A percentile compares a stretch with the other conserved stretches of the same genome.
These are phyloP conservation scores for Arabis hirsuta DNA, from an alignment of 345 rosid species.

Conservation along the genomic window DNA sequence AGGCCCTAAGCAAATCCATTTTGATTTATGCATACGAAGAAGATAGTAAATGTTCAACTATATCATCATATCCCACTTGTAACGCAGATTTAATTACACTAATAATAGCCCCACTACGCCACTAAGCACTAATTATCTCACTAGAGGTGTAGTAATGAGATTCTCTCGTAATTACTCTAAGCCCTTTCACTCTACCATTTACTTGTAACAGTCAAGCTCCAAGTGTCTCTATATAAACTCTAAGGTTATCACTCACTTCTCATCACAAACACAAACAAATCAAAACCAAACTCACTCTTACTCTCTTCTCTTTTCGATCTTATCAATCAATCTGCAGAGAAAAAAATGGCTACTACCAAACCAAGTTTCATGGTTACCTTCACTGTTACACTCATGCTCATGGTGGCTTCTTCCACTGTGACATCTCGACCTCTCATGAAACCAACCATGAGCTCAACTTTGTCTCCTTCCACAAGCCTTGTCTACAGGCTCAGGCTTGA, in stretches of 20 bases:
- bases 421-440: slow-evolving; percentile 40
- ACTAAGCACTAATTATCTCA: slow-evolving; percentile 35
- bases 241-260: neutral
- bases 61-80: neutral
- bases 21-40: neutral
- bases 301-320: neutral
- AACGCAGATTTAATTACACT: slow-evolving; percentile 20
- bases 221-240: slow-evolving; percentile 31
- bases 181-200: slow-evolving; percentile 32
- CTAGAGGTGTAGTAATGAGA: slow-evolving; percentile 15
- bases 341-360: slow-evolving; percentile 15
- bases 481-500: slow-evolving; percentile 50
- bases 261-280: slow-evolving; percentile 31
- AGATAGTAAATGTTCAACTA: too few relatives aligned
- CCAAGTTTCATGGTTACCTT: slow-evolving; percentile 21
- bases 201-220: slow-evolving; percentile 33
- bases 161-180: slow-evolving; percentile 19
- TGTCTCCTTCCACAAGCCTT: slow-evolving; percentile 40
- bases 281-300: neutral
- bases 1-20: slow-evolving; percentile 7
- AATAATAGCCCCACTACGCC: slow-evolving; percentile 28
- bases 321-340: slow-evolving; percentile 4
- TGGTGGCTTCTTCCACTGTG: slow-evolving; percentile 36
- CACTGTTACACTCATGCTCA: slow-evolving; percentile 29
- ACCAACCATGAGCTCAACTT: slow-evolving; percentile 17